A percentile compares a stretch with the other conserved stretches of the same genome.
These are phyloP conservation scores for Candida pseudoglaebosa DNA, from an alignment of 805 yeast species.

Conservation along the genomic window DNA sequence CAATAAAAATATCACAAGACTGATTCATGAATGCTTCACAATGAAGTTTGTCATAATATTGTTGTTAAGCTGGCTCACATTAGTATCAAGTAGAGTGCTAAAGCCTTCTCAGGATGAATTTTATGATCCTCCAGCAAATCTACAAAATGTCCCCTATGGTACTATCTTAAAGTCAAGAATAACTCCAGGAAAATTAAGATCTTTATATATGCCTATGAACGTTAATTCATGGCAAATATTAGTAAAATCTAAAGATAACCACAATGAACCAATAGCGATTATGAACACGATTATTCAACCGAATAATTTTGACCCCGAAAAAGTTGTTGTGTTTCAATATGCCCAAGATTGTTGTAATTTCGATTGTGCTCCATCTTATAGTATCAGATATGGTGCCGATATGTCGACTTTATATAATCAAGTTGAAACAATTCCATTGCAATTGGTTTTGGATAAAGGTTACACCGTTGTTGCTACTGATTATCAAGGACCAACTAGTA, in stretches of 20 bases:
- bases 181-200: conserved; percentile 17
- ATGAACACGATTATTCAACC: conserved; percentile 19
- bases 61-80: not conserved
- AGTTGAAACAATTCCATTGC: conserved; percentile 13
- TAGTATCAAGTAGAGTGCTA: conserved; percentile 4
- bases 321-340: conserved; percentile 17
- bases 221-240: conserved; percentile 13
- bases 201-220: conserved; percentile 15
- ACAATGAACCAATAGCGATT: conserved; percentile 14
- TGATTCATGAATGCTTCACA: too few species aligned
- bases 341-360: conserved; percentile 17
- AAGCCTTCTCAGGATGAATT: conserved; percentile 20
- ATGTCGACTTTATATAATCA: conserved; percentile 10
- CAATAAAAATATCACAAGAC: too few species aligned
- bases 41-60: not conserved
- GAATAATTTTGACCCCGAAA: conserved; percentile 17
- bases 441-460: conserved; percentile 15
- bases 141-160: conserved; percentile 17
- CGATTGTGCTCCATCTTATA: conserved; percentile 21
- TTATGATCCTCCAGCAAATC: conserved; percentile 21
- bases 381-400: conserved; percentile 13
- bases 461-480: conserved; percentile 19
- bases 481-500: conserved; percentile 17
- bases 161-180: conserved; percentile 21
- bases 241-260: conserved; percentile 11